These are phyloP conservation scores for Wickerhamiella occidentalis DNA, from an alignment of 805 yeast genomes.

Conservation along the genomic window DNA sequence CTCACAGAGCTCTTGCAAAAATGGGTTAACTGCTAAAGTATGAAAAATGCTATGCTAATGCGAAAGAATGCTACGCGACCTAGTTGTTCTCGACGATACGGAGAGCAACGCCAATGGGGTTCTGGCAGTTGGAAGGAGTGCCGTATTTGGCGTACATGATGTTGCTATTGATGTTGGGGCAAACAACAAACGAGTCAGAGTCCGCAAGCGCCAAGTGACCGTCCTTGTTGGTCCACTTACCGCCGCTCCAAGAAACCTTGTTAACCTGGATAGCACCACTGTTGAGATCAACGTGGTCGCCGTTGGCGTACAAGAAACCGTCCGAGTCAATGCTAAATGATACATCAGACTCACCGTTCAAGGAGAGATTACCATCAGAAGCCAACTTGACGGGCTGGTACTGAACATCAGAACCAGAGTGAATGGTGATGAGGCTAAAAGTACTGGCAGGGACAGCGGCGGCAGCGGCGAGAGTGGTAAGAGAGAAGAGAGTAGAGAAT, in stretches of 20 bases:
- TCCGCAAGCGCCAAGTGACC: background rate
- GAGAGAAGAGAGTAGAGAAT: background rate
- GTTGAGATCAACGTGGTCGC: background rate
- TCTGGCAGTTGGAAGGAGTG: background rate
- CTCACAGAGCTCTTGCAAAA: too few species aligned
- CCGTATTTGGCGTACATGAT: conserved; percentile 1
- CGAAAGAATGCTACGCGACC: too few species aligned
- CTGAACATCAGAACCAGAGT: conserved; percentile 6
- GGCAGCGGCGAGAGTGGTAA: background rate
- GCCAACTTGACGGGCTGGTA: conserved; percentile 1
- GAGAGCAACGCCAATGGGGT: background rate
- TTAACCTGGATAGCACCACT: background rate
- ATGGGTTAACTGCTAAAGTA: too few species aligned
- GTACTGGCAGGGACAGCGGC: background rate
- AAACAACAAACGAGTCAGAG: background rate
- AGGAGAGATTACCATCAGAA: background rate
- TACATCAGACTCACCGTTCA: conserved; percentile 5
- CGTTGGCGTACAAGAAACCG: conserved; percentile 3
- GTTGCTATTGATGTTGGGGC: background rate
- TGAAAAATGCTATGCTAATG: too few species aligned
- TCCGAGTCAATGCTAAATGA: background rate
- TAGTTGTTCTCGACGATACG: background rate
- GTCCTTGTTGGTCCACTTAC: background rate
- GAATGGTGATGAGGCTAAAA: background rate
- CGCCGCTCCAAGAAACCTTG: background rate